Conservation (phyloP, 768 basidiomycete genomes). For the Pisolithus orientalis region DNA sequence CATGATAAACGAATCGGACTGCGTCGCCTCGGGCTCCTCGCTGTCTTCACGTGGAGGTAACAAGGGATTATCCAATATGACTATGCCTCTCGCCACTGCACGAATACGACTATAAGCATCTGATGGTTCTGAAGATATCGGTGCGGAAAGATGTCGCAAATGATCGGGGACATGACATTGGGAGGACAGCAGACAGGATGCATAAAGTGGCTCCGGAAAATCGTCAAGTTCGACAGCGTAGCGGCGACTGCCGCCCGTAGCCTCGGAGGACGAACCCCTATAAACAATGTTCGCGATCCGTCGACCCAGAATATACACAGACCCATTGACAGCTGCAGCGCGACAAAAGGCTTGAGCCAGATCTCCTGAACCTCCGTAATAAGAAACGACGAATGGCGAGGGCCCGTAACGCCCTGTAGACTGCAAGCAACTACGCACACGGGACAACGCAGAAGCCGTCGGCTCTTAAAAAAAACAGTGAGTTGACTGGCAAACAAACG, state of each 20-base stretch:
- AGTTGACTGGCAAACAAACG: neutral
- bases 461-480: conserved; percentile 42
- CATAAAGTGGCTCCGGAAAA: conserved; percentile 52
- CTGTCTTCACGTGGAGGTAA: conserved; percentile 21
- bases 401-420: conserved; percentile 83
- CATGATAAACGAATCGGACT: conserved; percentile 57
- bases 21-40: conserved; percentile 9
- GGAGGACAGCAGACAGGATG: conserved; percentile 51
- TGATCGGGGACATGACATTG: conserved; percentile 26
- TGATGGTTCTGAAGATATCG: conserved; percentile 6
- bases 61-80: conserved; percentile 37
- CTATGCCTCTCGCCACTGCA: conserved; percentile 43
- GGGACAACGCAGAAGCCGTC: conserved; percentile 57
- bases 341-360: conserved; percentile 89
- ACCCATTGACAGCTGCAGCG: conserved; percentile 75
- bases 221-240: conserved; percentile 52
- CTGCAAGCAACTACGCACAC: conserved; percentile 66
- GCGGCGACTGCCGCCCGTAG: conserved; percentile 4
- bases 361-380: conserved; percentile 91
- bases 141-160: conserved; percentile 19
- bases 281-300: conserved; percentile 26
- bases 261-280: conserved; percentile 14
- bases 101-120: conserved; percentile 1
- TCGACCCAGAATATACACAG: conserved; percentile 66
- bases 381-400: conserved; percentile 85